Base-by-base conservation (phyloP, 768 basidiomycete genomes). In the Gymnopilus junonius region DNA sequence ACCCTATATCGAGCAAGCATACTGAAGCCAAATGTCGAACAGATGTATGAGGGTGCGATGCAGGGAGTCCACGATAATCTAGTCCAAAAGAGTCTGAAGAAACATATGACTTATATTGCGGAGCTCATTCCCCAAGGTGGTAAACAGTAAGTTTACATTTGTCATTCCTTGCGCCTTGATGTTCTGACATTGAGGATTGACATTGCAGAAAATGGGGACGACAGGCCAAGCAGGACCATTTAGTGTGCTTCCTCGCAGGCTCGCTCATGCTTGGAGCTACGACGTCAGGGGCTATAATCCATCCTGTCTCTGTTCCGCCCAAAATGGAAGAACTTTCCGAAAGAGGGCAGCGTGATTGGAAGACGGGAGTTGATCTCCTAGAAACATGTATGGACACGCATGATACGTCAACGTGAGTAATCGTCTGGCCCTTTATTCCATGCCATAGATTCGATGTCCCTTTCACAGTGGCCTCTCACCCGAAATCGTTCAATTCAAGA, bases 171-270 rank as follows among this genome's bases (percentile, higher is more conserved):
- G 56, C 39, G 50, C 58, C 37, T 40, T 25, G n/a, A 23, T 8
- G 27, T 10, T 34, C 21, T 21, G 23, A 55, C 35, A 10, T n/a
- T n/a, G n/a, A 23, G 29, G 46, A 64, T 14, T 17, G 2, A 6
- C 17, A 15, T n/a, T 20, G 29, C 66, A 92, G 92, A 21, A 75
- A 78, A 37, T 94, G 91, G 91, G 81, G 82, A 15, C 76, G 89
- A 34, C 78, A 80, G 21, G 91, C 90, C 11, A 96, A 97, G 73
- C 95, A 98, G 78, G 95, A 98, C 71, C 95, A 97, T 72, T 86
- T 97, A 20, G 94, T 92, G 2, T 97, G 96, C 76, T 98, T 97
- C 86, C 80, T 98, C 45, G 94, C 90, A 48, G 96, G 94, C 1
- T 91, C 92, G 0, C 85, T 98, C 60, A 87, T 98, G 82, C 83